Evolutionary conservation across 2,329 filamentous ascomycete genomes (phyloP).

Genomic region (Verticillium tricorpus): DNA sequence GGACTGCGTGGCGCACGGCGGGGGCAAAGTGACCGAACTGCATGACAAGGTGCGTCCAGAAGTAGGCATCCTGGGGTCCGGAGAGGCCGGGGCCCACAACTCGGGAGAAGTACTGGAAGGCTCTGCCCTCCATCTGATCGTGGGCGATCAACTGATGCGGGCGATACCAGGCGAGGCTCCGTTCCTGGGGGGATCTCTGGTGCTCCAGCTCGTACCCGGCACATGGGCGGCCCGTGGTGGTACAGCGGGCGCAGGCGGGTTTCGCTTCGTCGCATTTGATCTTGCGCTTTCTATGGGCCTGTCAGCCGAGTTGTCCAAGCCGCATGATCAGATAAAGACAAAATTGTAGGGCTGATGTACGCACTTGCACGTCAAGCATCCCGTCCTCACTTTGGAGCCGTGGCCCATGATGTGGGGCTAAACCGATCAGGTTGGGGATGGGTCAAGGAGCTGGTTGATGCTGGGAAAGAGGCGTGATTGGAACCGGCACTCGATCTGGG

Average conservation of each 20-base stretch:
- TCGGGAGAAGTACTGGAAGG: conserved; percentile 9
- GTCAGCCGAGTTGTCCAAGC: background rate
- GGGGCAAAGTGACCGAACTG: conserved; percentile 40
- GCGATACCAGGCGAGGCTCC: conserved; percentile 10
- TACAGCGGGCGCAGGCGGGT: conserved; percentile 47
- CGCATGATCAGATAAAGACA: background rate
- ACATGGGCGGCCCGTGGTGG: conserved; percentile 47
- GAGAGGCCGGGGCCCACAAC: conserved; percentile 7
- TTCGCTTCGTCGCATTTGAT: conserved; percentile 55
- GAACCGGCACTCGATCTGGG: background rate
- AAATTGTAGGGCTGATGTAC: conserved; percentile 17
- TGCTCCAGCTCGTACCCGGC: background rate
- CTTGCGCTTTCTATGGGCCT: conserved; percentile 40
- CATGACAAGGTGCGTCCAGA: conserved; percentile 42
- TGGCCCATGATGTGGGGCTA: background rate
- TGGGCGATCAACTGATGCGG: conserved; percentile 11
- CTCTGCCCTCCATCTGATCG: conserved; percentile 12
- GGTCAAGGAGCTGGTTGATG: background rate
- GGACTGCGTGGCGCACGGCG: conserved; percentile 42
- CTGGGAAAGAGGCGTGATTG: background rate
- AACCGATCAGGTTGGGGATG: background rate
- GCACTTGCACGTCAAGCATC: conserved; percentile 52
- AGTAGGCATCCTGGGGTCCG: conserved; percentile 16
- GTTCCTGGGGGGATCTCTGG: conserved; percentile 2
- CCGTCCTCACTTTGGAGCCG: conserved; percentile 36